Evolutionary conservation across 2,329 filamentous ascomycete genomes (phyloP), one percentile per base, ranked within the genome.

Genomic region (Talaromyces sp.): DNA sequence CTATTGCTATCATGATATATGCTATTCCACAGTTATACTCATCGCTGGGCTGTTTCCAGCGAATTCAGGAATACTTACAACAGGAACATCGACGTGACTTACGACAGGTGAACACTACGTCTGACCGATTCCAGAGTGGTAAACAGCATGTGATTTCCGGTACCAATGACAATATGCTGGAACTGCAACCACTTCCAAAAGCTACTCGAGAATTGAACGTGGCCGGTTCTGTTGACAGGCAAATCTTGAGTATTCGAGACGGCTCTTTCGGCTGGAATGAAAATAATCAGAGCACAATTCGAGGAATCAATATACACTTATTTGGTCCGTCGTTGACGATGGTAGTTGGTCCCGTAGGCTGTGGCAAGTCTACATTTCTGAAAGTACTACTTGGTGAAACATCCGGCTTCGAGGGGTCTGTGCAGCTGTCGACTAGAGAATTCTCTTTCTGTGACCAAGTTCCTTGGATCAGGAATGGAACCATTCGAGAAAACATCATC

Each of bases 1-100:
- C 68, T 25, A 61, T 60, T 61, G 27, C 47, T 66, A 59, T 58
- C 49, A 39, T 64, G n/a, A 65, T 65, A 41, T 52, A 41, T 61
- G 35, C 63, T 37, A 61, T 65, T 19, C 58, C 63, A 45, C 47
- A 62, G 7, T 57, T 62, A 7, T 54, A 57, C 22, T 50, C 63
- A 27, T 41, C 63, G 27, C 50, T 58, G 7, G 63, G 57, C 10
- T 65, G 57, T 50, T 58, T 65, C 22, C 39, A 61, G 25, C 63
- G 58, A 41, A 65, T 65, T 25, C 63, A 62, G 11, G 58, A 61
- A 49, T 65, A 47, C 50, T 47, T 59, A 19, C 43, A 61, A 62
- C 45, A 56, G 50, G 61, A 62, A 61, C 11, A 45, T 31, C 61
- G 61, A 62, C 15, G 15, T 13, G 49, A 62, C 33, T 57, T 39